Base-by-base conservation (phyloP, 2,329 filamentous ascomycete species). In the Lachnellula occidentalis region DNA sequence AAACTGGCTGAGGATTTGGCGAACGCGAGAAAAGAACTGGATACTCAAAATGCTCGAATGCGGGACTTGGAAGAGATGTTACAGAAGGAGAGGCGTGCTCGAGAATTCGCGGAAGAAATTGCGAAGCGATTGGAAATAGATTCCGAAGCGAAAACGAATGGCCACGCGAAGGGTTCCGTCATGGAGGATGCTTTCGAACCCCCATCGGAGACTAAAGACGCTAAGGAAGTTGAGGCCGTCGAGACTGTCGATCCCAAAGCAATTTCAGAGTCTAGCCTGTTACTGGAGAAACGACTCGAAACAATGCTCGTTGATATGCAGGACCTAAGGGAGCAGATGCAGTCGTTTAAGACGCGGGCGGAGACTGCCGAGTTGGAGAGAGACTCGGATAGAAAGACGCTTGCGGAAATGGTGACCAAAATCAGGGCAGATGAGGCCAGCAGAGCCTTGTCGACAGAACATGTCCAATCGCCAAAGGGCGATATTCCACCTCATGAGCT, bases 361-460 rank as follows among this genome's bases (percentile, higher is more conserved):
- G 88, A 96, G 69, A 79, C 76, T 55, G 92, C 91, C 3, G 92
- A 97, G 69, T 75, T 80, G 8, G 91, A 96, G 64, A 82, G 86
- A 45, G 83, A 86, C 52, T 77, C 82, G 42, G 83, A 85, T 51
- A 84, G 87, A 52, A 86, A 87, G 69, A 87, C 86, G 1, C 73
- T 99, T 45, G 86, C 88, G 1, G 89, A 96, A 67, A 94, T 97
- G 90, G 85, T 96, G 12, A 78, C 89, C 63, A 86, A 87, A 61
- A 87, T 96, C 53, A 83, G 91, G 51, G 78, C 77, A 63, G 85
- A 91, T 62, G 83, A 85, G 62, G 81, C 75, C 31, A 56, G 65
- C 56, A 53, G 62, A 47, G 56, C 53, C 1, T 56, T 55, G 17
- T 65, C 63, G 8, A 62, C 57, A 3, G 63, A 65, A 31, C 54